A percentile compares a stretch with the other conserved stretches of the same genome.
Evolutionary conservation across 257 asterid species (phyloP).

Genomic region (Striga asiatica): DNA sequence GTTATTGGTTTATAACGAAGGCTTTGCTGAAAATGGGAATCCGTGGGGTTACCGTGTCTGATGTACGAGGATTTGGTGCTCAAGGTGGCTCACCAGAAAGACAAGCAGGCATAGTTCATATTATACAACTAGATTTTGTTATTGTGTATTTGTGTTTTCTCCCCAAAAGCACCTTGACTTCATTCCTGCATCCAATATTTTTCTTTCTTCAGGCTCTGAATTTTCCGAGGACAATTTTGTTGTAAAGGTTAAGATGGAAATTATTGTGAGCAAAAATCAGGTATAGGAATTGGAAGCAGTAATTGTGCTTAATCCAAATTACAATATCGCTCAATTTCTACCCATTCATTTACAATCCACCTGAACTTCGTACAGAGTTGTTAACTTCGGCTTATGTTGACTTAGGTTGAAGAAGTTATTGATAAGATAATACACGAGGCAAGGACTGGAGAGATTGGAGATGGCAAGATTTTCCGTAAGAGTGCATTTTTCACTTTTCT

Average conservation of each 20-base stretch:
- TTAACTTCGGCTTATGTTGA: slow-evolving; percentile 11
- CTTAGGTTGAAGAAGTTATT: slow-evolving; percentile 83
- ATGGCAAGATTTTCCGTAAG: slow-evolving; percentile 91
- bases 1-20: slow-evolving; percentile 28
- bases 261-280: slow-evolving; percentile 89
- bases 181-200: slow-evolving; percentile 8
- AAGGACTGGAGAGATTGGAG: slow-evolving; percentile 95
- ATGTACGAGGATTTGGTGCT: slow-evolving; percentile 93
- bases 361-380: neutral
- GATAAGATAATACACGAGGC: slow-evolving; percentile 73
- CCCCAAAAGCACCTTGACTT: neutral
- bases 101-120: slow-evolving; percentile 60
- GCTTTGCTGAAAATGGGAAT: slow-evolving; percentile 84
- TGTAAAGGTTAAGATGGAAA: slow-evolving; percentile 86
- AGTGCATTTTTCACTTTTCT: neutral
- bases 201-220: slow-evolving; percentile 63
- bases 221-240: slow-evolving; percentile 80
- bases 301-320: neutral
- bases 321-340: neutral
- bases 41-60: slow-evolving; percentile 93
- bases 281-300: slow-evolving; percentile 23
- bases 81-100: slow-evolving; percentile 93
- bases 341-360: slow-evolving; percentile 1
- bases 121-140: too few relatives aligned
- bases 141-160: neutral